Evolutionary conservation across 1,139 yeast species (phyloP).

Genomic region (Taiozyma sp.): DNA sequence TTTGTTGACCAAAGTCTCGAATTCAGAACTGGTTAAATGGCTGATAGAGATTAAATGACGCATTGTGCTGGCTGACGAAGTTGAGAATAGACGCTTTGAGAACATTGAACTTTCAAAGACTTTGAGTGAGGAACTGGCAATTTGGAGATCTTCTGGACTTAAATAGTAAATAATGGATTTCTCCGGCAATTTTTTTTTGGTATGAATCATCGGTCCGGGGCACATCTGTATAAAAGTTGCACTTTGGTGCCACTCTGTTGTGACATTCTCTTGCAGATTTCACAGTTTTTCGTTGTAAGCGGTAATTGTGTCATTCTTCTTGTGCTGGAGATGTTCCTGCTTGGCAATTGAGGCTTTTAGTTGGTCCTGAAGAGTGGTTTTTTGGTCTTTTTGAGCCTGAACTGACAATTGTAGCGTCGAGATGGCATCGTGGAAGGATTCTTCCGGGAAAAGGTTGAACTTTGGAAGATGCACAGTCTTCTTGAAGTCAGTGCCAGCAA

Average conservation of each 20-base stretch:
- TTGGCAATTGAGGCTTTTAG: neutral
- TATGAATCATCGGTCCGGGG: constrained; percentile 2
- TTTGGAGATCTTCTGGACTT: neutral
- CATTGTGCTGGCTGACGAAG: constrained; percentile 21
- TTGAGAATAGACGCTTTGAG: constrained; percentile 7
- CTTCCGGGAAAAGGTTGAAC: constrained; percentile 5
- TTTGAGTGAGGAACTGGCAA: neutral
- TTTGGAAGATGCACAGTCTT: constrained; percentile 4
- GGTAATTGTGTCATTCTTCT: neutral
- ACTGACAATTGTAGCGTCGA: neutral
- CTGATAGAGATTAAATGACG: constrained; percentile 81
- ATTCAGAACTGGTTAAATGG: constrained; percentile 68
- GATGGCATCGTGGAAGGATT: constrained; percentile 1
- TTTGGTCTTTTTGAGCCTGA: neutral
- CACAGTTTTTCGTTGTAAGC: neutral
- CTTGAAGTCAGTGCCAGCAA: neutral
- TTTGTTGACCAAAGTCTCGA: constrained; percentile 59
- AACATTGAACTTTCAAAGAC: constrained; percentile 1
- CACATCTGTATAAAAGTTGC: neutral
- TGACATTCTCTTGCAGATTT: too few species aligned
- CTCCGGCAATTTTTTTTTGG: too few species aligned
- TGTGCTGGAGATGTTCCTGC: neutral
- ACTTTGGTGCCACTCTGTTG: too few species aligned
- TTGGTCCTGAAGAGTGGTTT: neutral
- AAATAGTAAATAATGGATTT: neutral